Evolutionary conservation across 2,329 filamentous ascomycete genomes (phyloP).

Genomic region (Ceratocystis cubensis): DNA sequence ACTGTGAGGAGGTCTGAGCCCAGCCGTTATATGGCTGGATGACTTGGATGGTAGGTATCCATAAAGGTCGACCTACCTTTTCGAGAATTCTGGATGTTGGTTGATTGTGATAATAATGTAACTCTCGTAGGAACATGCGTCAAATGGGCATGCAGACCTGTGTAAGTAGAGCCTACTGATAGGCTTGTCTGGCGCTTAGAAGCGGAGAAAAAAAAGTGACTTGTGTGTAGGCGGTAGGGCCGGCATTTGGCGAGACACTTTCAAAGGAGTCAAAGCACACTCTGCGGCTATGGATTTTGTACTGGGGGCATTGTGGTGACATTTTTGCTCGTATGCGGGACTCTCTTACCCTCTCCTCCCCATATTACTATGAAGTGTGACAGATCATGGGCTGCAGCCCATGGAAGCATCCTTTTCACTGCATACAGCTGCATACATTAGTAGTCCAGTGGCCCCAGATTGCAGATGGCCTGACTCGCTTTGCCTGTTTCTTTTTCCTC

Average conservation of each 20-base stretch:
- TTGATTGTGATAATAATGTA: neutral
- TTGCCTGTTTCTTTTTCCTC: neutral
- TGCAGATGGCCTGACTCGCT: neutral
- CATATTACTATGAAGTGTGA: neutral
- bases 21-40: neutral
- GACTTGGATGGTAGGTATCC: neutral
- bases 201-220: neutral
- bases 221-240: neutral
- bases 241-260: neutral
- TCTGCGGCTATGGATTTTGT: neutral
- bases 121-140: neutral
- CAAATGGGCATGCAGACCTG: neutral
- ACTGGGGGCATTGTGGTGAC: neutral
- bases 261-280: neutral
- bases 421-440: slow-evolving; percentile 1
- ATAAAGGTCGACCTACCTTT: neutral
- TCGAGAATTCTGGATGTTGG: too few relatives aligned
- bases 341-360: neutral
- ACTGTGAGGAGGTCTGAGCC: neutral
- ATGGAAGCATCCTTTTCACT: neutral
- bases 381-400: neutral
- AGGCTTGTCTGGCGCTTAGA: slow-evolving; percentile 4
- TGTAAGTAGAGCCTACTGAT: neutral
- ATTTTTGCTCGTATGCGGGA: neutral
- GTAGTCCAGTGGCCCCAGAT: neutral